These are phyloP conservation scores for Erodium maritimum DNA, from an alignment of 345 rosid species.

Conservation along the genomic window DNA sequence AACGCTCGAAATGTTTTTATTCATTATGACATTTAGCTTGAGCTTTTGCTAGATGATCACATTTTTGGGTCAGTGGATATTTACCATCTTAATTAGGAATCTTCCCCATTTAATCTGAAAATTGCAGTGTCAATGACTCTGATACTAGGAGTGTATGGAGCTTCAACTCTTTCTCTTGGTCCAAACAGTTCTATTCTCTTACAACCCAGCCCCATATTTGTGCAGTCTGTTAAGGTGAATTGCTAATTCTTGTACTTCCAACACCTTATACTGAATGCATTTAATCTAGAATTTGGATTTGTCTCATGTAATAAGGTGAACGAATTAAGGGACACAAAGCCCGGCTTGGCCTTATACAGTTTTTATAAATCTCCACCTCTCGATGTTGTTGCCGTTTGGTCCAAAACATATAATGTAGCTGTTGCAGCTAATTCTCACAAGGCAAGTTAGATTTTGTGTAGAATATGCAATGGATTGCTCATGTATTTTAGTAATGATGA, in stretches of 20 bases:
- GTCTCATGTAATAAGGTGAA: constrained; percentile 33
- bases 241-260: background rate
- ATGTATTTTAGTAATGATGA: constrained; percentile 5
- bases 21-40: background rate
- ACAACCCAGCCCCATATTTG: constrained; percentile 63
- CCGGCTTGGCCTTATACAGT: constrained; percentile 46
- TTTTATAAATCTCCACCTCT: constrained; percentile 60
- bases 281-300: too few relatives aligned
- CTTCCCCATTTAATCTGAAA: background rate
- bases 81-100: background rate
- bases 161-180: constrained; percentile 49
- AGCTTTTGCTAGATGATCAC: background rate
- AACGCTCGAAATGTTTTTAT: background rate
- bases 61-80: background rate
- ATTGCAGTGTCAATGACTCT: constrained; percentile 73
- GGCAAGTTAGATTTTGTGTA: constrained; percentile 32
- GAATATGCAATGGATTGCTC: background rate
- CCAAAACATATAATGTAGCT: constrained; percentile 28
- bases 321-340: constrained; percentile 36
- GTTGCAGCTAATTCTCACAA: constrained; percentile 58
- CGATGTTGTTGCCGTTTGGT: constrained; percentile 50
- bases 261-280: too few relatives aligned
- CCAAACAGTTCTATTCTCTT: constrained; percentile 60
- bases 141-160: constrained; percentile 78
- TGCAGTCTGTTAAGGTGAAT: constrained; percentile 63